These are phyloP conservation scores for Trifolium repens DNA, from an alignment of 306 rosid genomes.

Conservation along the genomic window DNA sequence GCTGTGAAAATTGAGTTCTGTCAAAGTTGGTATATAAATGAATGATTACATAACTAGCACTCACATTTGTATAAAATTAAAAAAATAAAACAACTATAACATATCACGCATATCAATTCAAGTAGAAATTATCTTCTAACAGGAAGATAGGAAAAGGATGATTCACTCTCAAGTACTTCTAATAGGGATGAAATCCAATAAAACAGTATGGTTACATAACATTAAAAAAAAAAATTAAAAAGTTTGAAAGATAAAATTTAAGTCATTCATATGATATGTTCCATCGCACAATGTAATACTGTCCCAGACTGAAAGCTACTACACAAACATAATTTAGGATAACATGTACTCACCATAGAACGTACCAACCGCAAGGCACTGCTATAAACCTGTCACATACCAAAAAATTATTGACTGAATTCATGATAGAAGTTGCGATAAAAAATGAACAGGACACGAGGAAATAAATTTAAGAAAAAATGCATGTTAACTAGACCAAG, in stretches of 20 bases:
- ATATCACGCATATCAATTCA: slow-evolving; percentile 36
- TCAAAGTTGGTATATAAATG: slow-evolving; percentile 38
- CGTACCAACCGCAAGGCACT: slow-evolving; percentile 98
- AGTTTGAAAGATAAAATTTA: slow-evolving; percentile 24
- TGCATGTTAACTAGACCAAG: slow-evolving; percentile 33
- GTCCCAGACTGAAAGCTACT: slow-evolving; percentile 35
- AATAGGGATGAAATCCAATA: slow-evolving; percentile 30
- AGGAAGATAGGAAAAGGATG: too few species aligned
- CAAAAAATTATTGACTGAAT: slow-evolving; percentile 12
- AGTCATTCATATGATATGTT: slow-evolving; percentile 29
- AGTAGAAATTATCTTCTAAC: slow-evolving; percentile 28
- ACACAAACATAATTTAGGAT: slow-evolving; percentile 27
- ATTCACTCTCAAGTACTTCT: too few species aligned
- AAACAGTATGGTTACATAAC: slow-evolving; percentile 14
- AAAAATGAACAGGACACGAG: neutral
- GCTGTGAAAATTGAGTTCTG: slow-evolving; percentile 61
- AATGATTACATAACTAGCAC: slow-evolving; percentile 37
- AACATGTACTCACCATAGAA: slow-evolving; percentile 80
- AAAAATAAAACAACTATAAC: slow-evolving; percentile 17
- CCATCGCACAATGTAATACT: slow-evolving; percentile 20
- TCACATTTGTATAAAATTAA: slow-evolving; percentile 15
- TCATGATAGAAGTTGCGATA: slow-evolving; percentile 15
- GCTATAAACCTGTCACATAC: slow-evolving; percentile 78
- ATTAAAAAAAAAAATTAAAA: slow-evolving; percentile 19
- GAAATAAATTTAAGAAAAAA: slow-evolving; percentile 25